Evolutionary conservation across 495 filamentous ascomycete species (phyloP).

Genomic region (Penicillium nucicola): DNA sequence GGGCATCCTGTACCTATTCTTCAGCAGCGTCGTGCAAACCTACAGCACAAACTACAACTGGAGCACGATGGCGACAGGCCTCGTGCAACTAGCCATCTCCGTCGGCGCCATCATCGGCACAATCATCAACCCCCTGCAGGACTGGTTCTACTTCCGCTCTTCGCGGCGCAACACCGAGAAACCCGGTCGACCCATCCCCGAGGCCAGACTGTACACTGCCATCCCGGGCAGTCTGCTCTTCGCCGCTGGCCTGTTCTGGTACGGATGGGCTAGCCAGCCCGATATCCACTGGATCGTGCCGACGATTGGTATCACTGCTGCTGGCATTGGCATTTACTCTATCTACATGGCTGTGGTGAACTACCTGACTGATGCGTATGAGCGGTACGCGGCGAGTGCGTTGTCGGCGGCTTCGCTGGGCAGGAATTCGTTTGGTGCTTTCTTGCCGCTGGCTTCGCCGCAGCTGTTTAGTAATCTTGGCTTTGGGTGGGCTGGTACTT

Average conservation of each 20-base stretch:
- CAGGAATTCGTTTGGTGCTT: constrained; percentile 32
- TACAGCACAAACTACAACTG: constrained; percentile 37
- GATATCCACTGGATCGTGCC: constrained; percentile 41
- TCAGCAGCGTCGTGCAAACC: constrained; percentile 38
- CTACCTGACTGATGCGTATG: constrained; percentile 46
- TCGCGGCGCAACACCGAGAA: constrained; percentile 23
- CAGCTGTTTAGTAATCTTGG: constrained; percentile 39
- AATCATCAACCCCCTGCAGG: constrained; percentile 38
- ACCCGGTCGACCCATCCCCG: constrained; percentile 33
- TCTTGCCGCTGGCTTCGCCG: constrained; percentile 35
- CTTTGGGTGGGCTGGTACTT: constrained; percentile 41
- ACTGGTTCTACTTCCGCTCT: constrained; percentile 35
- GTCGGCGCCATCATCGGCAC: constrained; percentile 42
- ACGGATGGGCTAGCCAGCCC: constrained; percentile 33
- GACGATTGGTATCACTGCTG: constrained; percentile 28
- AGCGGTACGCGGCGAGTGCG: constrained; percentile 37
- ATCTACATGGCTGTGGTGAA: constrained; percentile 50
- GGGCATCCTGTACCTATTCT: constrained; percentile 51
- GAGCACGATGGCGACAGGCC: constrained; percentile 29
- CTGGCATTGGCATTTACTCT: constrained; percentile 40
- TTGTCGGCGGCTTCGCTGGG: constrained; percentile 35
- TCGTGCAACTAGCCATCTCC: constrained; percentile 41
- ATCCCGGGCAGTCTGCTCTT: constrained; percentile 42
- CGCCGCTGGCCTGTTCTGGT: constrained; percentile 41
- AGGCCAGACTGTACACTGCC: constrained; percentile 39